Base-by-base conservation (phyloP, 2,329 filamentous ascomycete genomes). In the Pochonia chlamydosporia region DNA sequence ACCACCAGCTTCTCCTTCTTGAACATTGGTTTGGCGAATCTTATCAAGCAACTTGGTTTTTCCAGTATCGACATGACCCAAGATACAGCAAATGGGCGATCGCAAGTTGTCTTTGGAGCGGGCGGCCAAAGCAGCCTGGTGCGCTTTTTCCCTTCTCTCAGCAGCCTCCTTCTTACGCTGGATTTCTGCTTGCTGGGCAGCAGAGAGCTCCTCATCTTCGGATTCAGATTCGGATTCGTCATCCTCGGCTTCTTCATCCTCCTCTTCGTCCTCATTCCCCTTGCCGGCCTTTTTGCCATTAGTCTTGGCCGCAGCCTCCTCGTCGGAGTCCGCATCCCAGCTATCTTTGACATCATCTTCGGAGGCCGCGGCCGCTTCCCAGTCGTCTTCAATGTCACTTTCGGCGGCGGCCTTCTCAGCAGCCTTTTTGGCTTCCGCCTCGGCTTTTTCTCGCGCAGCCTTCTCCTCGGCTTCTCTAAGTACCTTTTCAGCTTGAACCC, bases 1-100 rank as follows among this genome's bases (percentile, higher is more conserved):
- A 84, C 93, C 93, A 77, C 93, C 95, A 35, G 93, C 95, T 80
- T 99, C 93, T 61, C 93, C 93, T 71, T 97, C 93, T 65, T 99
- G 95, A 30, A 99, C 93, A 64, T 99, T 97, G 49, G 93, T 97
- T 69, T 96, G 90, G 62, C 93, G 87, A 63, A 99, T 89, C 75
- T 99, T 99, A 76, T 99, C 93, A 49, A 99, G 79, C 53, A 99
- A 76, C 74, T 97, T 99, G n/a, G 93, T 99, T 76, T 99, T 99
- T 67, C 93, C 93, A 40, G 95, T 99, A 84, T 99, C 93, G 81
- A 99, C 93, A 81, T 99, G 93, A 61, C 93, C 93, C 54, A 99
- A 82, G 79, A 99, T 99, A 85, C 92, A 97, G 78, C 93, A 97
- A 70, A 99, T 99, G 45, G 93, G 93, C 35, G 93, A 97, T 49